phyloP scores from a whole-genome alignment of 2,329 filamentous ascomycete genomes.

The Fusarium avenaceum region DNA sequence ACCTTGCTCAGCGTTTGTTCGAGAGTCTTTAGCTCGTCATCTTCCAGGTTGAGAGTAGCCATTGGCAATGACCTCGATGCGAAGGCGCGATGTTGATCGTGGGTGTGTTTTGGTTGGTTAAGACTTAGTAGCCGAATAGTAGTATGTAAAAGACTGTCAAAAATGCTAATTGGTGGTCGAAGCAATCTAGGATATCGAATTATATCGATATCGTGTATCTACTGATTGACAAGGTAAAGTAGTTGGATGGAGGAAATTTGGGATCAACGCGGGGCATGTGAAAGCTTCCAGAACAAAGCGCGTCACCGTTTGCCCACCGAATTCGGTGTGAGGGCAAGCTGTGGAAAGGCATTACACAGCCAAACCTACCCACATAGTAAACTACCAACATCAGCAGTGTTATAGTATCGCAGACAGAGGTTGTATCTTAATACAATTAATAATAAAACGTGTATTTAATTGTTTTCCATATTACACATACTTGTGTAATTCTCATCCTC shows the following conservation, averaged over 20 bases:
- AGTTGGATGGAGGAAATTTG: conserved; percentile 13
- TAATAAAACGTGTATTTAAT: no score
- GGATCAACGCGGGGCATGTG: conserved; percentile 29
- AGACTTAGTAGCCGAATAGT: background rate
- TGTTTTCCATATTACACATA: no score
- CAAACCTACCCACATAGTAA: no score
- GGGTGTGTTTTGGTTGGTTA: background rate
- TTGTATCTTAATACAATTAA: no score
- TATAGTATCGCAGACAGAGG: no score
- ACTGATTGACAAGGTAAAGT: background rate
- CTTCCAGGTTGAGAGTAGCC: conserved; percentile 64
- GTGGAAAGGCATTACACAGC: no score
- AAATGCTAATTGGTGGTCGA: background rate
- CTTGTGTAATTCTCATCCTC: no score
- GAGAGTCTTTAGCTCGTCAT: conserved; percentile 75
- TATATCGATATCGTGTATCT: background rate
- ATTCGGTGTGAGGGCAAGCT: conserved; percentile 2
- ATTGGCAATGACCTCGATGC: conserved; percentile 47
- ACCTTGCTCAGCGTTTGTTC: conserved; percentile 79
- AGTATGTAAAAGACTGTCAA: background rate
- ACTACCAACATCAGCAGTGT: no score
- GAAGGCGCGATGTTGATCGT: background rate
- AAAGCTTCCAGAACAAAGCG: conserved; percentile 30
- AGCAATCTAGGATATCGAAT: background rate
- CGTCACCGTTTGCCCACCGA: conserved; percentile 25